Conservation (phyloP, 208 protist genomes). For the Leishmania lainsoni region DNA sequence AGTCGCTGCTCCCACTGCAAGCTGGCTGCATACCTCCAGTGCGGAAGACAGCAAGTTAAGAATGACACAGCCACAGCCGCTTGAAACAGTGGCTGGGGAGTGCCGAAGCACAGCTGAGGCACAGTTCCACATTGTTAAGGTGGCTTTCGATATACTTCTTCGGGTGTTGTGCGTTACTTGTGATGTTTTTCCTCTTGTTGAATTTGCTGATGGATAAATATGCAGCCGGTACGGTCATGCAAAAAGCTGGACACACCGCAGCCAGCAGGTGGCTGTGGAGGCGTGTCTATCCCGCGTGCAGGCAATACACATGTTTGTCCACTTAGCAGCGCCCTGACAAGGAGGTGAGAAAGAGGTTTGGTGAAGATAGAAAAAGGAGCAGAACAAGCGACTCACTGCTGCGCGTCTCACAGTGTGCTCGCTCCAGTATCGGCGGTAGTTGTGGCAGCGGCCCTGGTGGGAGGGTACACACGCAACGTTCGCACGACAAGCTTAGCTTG, state of each 20-base stretch:
- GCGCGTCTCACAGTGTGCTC: slow-evolving; percentile 4
- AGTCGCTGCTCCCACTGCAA: not conserved
- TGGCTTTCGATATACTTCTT: not conserved
- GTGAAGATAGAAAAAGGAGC: not conserved
- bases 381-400: not conserved
- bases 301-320: not conserved
- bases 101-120: not conserved
- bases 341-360: not conserved
- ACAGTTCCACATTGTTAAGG: not conserved
- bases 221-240: not conserved
- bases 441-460: not conserved
- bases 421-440: not conserved
- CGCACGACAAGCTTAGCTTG: slow-evolving; percentile 59
- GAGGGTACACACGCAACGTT: slow-evolving; percentile 51
- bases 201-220: not conserved
- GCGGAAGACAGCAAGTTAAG: not conserved
- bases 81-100: not conserved
- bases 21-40: not conserved
- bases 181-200: not conserved
- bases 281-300: not conserved
- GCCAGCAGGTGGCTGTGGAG: not conserved
- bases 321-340: not conserved
- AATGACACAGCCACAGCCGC: not conserved
- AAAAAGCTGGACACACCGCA: not conserved
- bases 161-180: not conserved